phyloP scores from a whole-genome alignment of 2,329 filamentous ascomycete genomes.

The Fusarium verrucosum region DNA sequence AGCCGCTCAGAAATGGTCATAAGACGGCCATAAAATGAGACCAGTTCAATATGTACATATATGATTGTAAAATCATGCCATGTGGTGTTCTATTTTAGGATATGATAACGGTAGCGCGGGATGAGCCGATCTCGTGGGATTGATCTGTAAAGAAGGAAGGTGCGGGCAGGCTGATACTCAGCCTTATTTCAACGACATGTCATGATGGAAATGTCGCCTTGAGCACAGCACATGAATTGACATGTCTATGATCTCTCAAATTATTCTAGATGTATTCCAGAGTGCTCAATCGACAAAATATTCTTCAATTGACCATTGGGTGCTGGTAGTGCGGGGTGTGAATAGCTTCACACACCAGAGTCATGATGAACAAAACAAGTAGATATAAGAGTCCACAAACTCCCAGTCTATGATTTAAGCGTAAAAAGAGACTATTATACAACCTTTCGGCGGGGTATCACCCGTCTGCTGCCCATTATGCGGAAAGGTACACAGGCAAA shows the following conservation, averaged over 20 bases:
- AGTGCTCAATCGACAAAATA: neutral
- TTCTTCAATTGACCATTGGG: neutral
- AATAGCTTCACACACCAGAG: neutral
- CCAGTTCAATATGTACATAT: neutral
- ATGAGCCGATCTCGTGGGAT: neutral
- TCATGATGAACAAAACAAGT: neutral
- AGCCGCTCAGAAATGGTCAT: neutral
- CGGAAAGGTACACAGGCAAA: slow-evolving; percentile 39
- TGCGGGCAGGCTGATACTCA: neutral
- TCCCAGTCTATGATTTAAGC: slow-evolving; percentile 41
- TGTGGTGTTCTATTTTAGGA: slow-evolving; percentile 1
- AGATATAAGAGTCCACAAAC: slow-evolving; percentile 32
- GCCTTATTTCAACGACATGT: neutral
- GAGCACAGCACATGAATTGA: accelerated
- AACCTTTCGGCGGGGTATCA: slow-evolving; percentile 39
- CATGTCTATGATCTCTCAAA: too few relatives aligned
- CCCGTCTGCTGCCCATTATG: slow-evolving; percentile 43
- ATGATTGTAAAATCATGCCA: neutral
- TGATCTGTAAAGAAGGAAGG: neutral
- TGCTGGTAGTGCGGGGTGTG: neutral
- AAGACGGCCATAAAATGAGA: neutral
- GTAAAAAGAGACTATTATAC: slow-evolving; percentile 44
- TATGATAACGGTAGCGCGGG: neutral
- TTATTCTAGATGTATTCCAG: too few relatives aligned
- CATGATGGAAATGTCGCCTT: neutral